Percentiles rank a stretch among this genome's conserved stretches.
phyloP scores from a whole-genome alignment of 2,329 filamentous ascomycete genomes.

The Orbilia quercus region DNA sequence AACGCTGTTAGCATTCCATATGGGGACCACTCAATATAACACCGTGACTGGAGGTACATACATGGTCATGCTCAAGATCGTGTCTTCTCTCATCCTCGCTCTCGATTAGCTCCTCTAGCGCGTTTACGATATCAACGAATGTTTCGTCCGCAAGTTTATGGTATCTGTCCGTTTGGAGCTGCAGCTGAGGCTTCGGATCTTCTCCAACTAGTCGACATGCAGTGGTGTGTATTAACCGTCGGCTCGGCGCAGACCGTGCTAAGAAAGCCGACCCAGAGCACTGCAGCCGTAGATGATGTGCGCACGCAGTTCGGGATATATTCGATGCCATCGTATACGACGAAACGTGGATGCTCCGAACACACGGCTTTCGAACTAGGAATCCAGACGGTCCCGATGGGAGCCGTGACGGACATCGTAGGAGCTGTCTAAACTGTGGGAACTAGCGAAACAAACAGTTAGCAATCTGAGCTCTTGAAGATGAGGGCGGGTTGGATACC shows the following conservation, averaged over 20 bases:
- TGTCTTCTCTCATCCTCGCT: slow-evolving; percentile 71
- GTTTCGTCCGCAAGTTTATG: slow-evolving; percentile 57
- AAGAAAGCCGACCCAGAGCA: neutral
- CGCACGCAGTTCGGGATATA: neutral
- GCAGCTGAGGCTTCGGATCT: slow-evolving; percentile 26
- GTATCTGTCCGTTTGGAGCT: slow-evolving; percentile 40
- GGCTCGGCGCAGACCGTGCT: neutral
- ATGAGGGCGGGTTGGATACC: neutral
- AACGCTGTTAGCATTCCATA: too few species aligned
- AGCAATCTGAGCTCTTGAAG: neutral
- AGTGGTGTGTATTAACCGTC: slow-evolving; percentile 10
- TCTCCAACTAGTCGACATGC: slow-evolving; percentile 1
- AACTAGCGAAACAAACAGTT: slow-evolving; percentile 4
- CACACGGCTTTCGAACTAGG: neutral
- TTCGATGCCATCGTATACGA: neutral
- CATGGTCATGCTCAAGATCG: slow-evolving; percentile 90
- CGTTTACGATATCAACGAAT: slow-evolving; percentile 67
- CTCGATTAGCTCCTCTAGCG: slow-evolving; percentile 80
- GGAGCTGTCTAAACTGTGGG: slow-evolving; percentile 23
- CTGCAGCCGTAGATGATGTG: neutral
- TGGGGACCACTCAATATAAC: slow-evolving; percentile 6
- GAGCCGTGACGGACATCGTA: slow-evolving; percentile 26
- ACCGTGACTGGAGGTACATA: slow-evolving; percentile 66
- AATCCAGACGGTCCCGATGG: neutral
- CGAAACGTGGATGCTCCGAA: slow-evolving; percentile 6